A percentile compares a stretch with the other conserved stretches of the same genome.
Conservation (phyloP, 2,329 filamentous ascomycete genomes). For the Trichoderma endophyticum region DNA sequence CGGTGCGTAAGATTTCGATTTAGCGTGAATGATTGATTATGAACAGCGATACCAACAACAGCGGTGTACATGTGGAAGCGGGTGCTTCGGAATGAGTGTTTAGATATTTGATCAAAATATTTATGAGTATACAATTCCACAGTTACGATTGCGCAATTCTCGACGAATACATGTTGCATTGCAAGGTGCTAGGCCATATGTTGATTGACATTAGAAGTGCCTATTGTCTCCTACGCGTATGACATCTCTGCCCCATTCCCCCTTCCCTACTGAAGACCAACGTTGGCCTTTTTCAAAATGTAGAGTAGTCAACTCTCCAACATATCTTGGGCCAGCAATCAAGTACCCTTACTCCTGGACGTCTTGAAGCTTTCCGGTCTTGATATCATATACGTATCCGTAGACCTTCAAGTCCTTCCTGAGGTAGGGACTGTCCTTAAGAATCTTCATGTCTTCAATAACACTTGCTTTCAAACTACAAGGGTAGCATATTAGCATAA, state of each 20-base stretch:
- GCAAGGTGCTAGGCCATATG: neutral
- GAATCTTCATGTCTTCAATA: neutral
- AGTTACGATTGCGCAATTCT: neutral
- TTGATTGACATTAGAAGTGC: neutral
- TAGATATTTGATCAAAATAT: neutral
- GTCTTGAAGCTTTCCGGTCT: neutral
- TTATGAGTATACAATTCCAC: neutral
- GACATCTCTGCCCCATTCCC: neutral
- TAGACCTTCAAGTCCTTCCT: neutral
- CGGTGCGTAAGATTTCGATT: neutral
- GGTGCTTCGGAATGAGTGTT: neutral
- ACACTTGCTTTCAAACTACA: neutral
- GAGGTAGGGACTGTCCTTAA: neutral
- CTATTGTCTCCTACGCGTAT: neutral
- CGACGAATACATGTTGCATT: neutral
- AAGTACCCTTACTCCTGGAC: neutral
- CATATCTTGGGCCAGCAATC: neutral
- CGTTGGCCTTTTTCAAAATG: neutral
- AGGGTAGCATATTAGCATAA: neutral
- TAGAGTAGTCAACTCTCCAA: neutral
- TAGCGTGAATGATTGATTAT: neutral
- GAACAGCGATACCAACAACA: constrained; percentile 12
- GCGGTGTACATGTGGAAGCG: neutral
- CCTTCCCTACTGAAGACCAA: neutral
- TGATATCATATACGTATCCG: neutral